Evolutionary conservation across 1,139 yeast species (phyloP).

Genomic region (Lodderomyces pseudojiufengensis): DNA sequence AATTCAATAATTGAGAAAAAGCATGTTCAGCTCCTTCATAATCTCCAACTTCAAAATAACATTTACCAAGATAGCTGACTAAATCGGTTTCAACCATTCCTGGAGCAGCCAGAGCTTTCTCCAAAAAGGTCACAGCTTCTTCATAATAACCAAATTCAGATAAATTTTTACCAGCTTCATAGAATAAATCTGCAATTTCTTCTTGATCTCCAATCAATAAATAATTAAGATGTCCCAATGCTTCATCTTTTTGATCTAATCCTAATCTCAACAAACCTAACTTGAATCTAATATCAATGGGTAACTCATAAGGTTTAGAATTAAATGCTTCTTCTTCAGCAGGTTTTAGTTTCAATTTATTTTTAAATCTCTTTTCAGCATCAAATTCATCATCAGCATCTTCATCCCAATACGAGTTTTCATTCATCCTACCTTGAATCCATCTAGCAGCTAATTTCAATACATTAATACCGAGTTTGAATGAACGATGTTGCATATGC

Average conservation of each 20-base stretch:
- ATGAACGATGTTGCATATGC: conserved; percentile 64
- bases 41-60: conserved; percentile 71
- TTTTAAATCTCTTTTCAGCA: conserved; percentile 45
- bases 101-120: conserved; percentile 45
- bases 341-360: conserved; percentile 13
- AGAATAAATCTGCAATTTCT: conserved; percentile 65
- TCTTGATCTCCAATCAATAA: conserved; percentile 57
- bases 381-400: conserved; percentile 87
- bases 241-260: conserved; percentile 63
- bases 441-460: conserved; percentile 76
- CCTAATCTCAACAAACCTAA: conserved; percentile 72
- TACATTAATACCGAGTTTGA: conserved; percentile 58
- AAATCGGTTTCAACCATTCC: conserved; percentile 35
- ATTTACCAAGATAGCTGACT: conserved; percentile 66
- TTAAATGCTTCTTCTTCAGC: conserved; percentile 13
- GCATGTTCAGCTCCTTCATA: conserved; percentile 66
- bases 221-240: conserved; percentile 57
- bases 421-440: conserved; percentile 69
- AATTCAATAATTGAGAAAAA: conserved; percentile 52
- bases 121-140: conserved; percentile 68
- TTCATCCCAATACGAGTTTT: conserved; percentile 79
- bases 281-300: conserved; percentile 83
- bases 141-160: conserved; percentile 65
- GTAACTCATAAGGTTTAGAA: conserved; percentile 49
- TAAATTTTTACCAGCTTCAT: conserved; percentile 72